Evolutionary conservation across 768 basidiomycete species (phyloP), one percentile per base, ranked within the genome.

Genomic region (Galerina marginata): DNA sequence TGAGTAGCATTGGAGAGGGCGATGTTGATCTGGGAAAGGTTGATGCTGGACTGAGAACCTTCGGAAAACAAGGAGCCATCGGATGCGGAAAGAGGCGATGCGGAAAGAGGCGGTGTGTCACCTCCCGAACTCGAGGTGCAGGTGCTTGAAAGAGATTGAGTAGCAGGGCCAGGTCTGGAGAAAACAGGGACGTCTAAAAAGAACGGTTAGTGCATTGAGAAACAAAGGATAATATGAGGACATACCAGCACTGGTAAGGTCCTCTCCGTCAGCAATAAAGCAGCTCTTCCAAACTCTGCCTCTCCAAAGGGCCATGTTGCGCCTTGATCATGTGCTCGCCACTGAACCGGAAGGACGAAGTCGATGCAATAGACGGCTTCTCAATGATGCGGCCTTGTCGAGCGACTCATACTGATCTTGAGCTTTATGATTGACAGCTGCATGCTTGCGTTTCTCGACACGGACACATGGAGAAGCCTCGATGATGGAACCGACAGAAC

Each of bases 1-100:
- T 85, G 79, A 0, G 86, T 83, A 0, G 80, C 70, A 48, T 86
- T 87, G 4, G 86, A 71, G 15, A 93, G 79, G 15, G 85, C 72
- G 3, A 75, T 62, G 61, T 86, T 86, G 56, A 93, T 71, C 1
- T 86, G 85, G 0, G 82, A 80, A 2, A 92, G 70, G 70, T 93
- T 91, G 57, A 92, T 86, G 73, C 91, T 92, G 0, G 89, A 91
- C 70, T 89, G 85, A 0, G 91, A 93, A 36, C 87, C 88, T 4
- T 86, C 89, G 0, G 87, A 89, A 48, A 86, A 74, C 0, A 86
- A 90, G 1, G 88, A 88, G 2, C 85, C 85, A 59, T 91, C 90
- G 0, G 86, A 90, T 4, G 81, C 70, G 4, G 88, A 89, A n/a
- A n/a, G n/a, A n/a, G n/a, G n/a, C n/a, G n/a, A n/a, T n/a, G n/a